Conservation (phyloP, 2,329 filamentous ascomycete genomes). For the Rhynchosporium secalis region DNA sequence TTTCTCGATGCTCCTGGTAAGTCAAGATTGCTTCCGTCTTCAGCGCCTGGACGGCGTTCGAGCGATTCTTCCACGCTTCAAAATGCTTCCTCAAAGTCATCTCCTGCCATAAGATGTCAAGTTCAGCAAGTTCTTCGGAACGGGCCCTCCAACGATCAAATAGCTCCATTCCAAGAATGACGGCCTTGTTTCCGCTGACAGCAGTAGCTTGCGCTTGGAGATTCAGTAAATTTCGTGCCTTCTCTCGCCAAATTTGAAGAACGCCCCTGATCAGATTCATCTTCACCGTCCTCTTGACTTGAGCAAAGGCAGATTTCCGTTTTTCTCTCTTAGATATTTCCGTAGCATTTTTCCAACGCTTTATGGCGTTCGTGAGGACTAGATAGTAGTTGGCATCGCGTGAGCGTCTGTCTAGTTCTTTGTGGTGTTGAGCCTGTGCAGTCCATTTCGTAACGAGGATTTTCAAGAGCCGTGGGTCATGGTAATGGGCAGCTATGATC, state of each 20-base stretch:
- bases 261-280: slow-evolving; percentile 34
- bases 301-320: slow-evolving; percentile 36
- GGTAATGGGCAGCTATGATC: slow-evolving; percentile 27
- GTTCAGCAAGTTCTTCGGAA: slow-evolving; percentile 33
- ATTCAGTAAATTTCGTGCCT: slow-evolving; percentile 31
- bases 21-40: slow-evolving; percentile 34
- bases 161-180: slow-evolving; percentile 35
- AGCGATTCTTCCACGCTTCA: slow-evolving; percentile 33
- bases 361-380: slow-evolving; percentile 33
- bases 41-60: slow-evolving; percentile 29
- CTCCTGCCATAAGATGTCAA: slow-evolving; percentile 32
- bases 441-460: slow-evolving; percentile 29
- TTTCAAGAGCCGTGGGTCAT: slow-evolving; percentile 29
- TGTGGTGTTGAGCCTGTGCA: slow-evolving; percentile 27
- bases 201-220: slow-evolving; percentile 36
- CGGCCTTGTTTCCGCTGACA: slow-evolving; percentile 30
- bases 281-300: slow-evolving; percentile 37
- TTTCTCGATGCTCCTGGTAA: slow-evolving; percentile 36
- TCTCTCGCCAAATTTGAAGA: slow-evolving; percentile 32
- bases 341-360: slow-evolving; percentile 36
- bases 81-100: slow-evolving; percentile 33
- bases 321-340: slow-evolving; percentile 36
- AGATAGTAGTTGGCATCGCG: slow-evolving; percentile 38
- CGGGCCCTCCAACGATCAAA: slow-evolving; percentile 39
- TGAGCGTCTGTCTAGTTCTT: slow-evolving; percentile 32